Percentiles rank a stretch among this genome's conserved stretches.
These are phyloP conservation scores for Teunomyces barrocoloradensis DNA, from an alignment of 805 yeast species.

Conservation along the genomic window DNA sequence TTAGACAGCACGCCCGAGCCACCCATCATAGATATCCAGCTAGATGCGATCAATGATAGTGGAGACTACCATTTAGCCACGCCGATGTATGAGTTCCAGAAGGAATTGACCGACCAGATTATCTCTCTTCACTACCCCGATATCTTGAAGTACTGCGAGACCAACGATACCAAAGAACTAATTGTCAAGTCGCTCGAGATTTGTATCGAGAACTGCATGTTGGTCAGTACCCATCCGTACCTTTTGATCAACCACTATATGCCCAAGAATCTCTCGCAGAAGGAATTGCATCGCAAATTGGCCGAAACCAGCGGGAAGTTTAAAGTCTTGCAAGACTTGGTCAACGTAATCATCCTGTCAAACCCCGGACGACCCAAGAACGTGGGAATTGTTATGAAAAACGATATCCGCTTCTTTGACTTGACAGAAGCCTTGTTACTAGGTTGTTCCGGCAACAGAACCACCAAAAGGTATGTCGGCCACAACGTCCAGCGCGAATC, in stretches of 20 bases:
- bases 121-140: constrained; percentile 90
- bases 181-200: constrained; percentile 74
- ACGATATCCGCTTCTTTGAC: constrained; percentile 65
- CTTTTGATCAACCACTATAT: constrained; percentile 77
- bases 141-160: constrained; percentile 80
- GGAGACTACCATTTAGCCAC: constrained; percentile 78
- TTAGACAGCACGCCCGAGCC: constrained; percentile 86
- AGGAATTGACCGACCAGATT: constrained; percentile 86
- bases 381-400: constrained; percentile 67
- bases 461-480: constrained; percentile 61
- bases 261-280: constrained; percentile 73
- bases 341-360: constrained; percentile 49
- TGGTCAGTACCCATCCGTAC: constrained; percentile 88
- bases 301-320: constrained; percentile 86
- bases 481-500: constrained; percentile 53
- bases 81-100: constrained; percentile 83
- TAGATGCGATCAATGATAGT: constrained; percentile 43
- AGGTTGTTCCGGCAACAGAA: constrained; percentile 49
- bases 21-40: constrained; percentile 56
- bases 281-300: constrained; percentile 67
- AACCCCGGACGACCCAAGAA: constrained; percentile 33
- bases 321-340: constrained; percentile 60
- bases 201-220: constrained; percentile 69
- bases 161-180: constrained; percentile 47
- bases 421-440: constrained; percentile 66